These are phyloP conservation scores for Protomyces inundatus DNA, from an alignment of 1,139 yeast genomes.

Conservation along the genomic window DNA sequence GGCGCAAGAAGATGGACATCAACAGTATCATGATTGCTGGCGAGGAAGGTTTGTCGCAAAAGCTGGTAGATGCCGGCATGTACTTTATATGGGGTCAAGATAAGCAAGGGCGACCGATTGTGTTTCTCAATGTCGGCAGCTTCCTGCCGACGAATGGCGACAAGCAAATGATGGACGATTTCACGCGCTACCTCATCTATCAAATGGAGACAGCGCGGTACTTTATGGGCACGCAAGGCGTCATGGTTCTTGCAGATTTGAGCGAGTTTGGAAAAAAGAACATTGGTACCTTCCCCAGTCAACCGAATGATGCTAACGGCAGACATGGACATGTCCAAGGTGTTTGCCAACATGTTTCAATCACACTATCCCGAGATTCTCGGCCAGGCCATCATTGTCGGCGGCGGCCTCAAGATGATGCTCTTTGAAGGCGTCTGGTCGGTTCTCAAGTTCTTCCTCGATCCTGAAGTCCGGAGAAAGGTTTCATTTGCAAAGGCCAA, in stretches of 20 bases:
- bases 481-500: constrained; percentile 17
- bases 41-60: constrained; percentile 45
- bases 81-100: constrained; percentile 63
- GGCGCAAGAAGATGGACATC: constrained; percentile 60
- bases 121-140: constrained; percentile 59
- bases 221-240: constrained; percentile 55
- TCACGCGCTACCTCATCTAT: constrained; percentile 59
- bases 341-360: constrained; percentile 26
- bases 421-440: constrained; percentile 27
- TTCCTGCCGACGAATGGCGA: constrained; percentile 52
- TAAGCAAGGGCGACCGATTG: constrained; percentile 55
- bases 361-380: constrained; percentile 27
- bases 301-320: not conserved
- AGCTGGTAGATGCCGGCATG: constrained; percentile 45
- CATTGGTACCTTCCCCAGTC: not conserved
- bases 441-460: constrained; percentile 24
- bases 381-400: constrained; percentile 28
- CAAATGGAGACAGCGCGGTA: constrained; percentile 65
- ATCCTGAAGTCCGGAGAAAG: constrained; percentile 25
- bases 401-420: constrained; percentile 26
- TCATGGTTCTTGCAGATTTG: constrained; percentile 69
- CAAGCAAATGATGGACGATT: constrained; percentile 60
- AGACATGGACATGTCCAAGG: constrained; percentile 24
- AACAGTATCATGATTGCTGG: constrained; percentile 55
- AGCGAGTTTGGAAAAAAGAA: constrained; percentile 51